Base-by-base conservation (phyloP, 306 rosid genomes). In the Vigna trinervia region DNA sequence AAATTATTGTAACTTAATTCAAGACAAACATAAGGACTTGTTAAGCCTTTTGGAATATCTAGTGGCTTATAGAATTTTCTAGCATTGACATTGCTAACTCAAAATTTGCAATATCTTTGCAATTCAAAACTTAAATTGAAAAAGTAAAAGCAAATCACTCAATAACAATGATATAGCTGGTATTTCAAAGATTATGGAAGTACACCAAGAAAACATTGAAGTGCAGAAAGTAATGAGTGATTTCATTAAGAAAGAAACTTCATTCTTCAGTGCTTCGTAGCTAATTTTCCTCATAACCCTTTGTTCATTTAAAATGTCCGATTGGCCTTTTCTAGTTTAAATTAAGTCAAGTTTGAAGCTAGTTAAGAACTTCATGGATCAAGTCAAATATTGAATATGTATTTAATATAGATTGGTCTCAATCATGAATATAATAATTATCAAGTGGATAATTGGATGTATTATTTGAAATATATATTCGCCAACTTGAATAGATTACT, bases 1-100 rank as follows among this genome's bases (percentile, higher is more conserved):
- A 71, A 51, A 52, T 34, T 46, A 11, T 64, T 46, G 11, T 12
- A 64, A 63, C 82, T 82, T 10, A 47, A 36, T 32, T 66, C 48
- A 34, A 82, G 22, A 46, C 66, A 64, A 13, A 28, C 51, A 46
- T 63, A 45, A 32, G 56, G 26, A 30, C 48, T 63, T 1, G 4
- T 56, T 0, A 73, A 1, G 17, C 43, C 75, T 11, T 71, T 46
- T 22, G 53, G 22, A 39, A 23, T 32, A 36, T 45, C 47, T 1
- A 71, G 1, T 23, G 69, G 46, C 6, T 17, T 17, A 11, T 23
- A 12, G 77, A 65, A 13, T n/a, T 54, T 41, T 61, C 39, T 26
- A 47, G n/a, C 8, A 39, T 50, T 9, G 17, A 5, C 53, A 48
- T 39, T 38, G 60, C 67, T 36, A 1, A 47, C 13, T 57, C 59